Conservation (phyloP, 176 grass and related monocot species). For the Tillandsia leiboldiana region DNA sequence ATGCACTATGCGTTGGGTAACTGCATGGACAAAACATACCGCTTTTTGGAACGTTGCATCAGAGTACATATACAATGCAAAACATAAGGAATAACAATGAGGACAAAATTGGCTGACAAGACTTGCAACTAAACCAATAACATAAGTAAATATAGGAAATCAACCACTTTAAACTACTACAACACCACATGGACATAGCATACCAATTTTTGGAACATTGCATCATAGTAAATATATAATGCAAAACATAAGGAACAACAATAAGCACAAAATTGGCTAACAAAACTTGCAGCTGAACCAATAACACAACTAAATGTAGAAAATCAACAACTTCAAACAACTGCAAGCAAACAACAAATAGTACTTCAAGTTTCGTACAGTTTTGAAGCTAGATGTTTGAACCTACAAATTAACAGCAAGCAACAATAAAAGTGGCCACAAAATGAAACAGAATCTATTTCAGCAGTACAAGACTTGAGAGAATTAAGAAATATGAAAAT, state of each 20-base stretch:
- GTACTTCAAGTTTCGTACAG: neutral
- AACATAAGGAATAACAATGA: too few relatives aligned
- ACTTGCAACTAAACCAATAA: too few relatives aligned
- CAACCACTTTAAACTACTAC: too few relatives aligned
- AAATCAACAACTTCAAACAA: neutral
- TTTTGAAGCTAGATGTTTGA: neutral
- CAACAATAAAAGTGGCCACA: neutral
- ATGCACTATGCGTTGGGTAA: too few relatives aligned
- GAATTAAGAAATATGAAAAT: neutral
- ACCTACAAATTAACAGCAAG: neutral
- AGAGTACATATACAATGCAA: too few relatives aligned
- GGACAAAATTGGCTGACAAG: too few relatives aligned
- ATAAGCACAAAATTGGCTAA: neutral
- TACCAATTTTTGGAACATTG: too few relatives aligned
- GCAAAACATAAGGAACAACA: neutral
- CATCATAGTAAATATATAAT: neutral
- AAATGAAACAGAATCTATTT: conserved; percentile 4
- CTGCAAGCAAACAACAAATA: neutral
- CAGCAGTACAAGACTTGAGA: neutral
- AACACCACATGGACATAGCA: too few relatives aligned
- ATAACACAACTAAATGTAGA: neutral
- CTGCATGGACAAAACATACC: too few relatives aligned
- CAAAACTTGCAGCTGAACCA: neutral
- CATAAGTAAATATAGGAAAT: too few relatives aligned
- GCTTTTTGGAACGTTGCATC: too few relatives aligned